Base-by-base conservation (phyloP, 805 yeast genomes). In the Priceomyces castillae region DNA sequence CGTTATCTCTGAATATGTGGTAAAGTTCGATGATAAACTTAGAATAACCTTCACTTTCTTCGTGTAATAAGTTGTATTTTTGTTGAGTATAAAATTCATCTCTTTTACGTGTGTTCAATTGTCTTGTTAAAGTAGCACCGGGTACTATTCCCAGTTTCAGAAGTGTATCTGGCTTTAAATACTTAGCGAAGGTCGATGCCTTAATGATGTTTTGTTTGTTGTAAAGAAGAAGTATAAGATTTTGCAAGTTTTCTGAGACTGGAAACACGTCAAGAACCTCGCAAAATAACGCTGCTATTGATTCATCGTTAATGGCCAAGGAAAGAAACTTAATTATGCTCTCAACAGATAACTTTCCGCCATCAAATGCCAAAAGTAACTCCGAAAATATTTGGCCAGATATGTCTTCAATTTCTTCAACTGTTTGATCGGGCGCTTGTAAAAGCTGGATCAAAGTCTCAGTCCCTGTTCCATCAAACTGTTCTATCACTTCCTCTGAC, bases 11-110 rank as follows among this genome's bases (percentile, higher is more conserved):
- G 41, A 76, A 64, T 1, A 80, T 70, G 2, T 62, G 48, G 42
- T 66, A 59, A 10, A 84, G 48, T 38, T 82, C 78, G 2, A 73
- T 72, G 0, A 81, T 59, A 25, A 86, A 65, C 51, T 80, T 82
- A 10, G 95, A 62, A 61, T 79, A 90, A 0, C 97, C 97, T 56
- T 84, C 89, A 18, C 81, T 68, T 47, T 85, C 85, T 59, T 90
- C 96, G 39, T 81, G 78, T 6, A 87, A 53, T 14, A 89, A 65
- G 45, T 86, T 84, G 64, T 70, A 88, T 49, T 82, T 79, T 55
- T 73, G 73, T 46, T 80, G 69, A 42, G 81, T 67, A 58, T 69
- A 68, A 53, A 65, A 54, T 58, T 72, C 65, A 55, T 77, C 66
- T 60, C 77, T 47, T 57, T 65, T 52, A 40, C 59, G 44, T 39